Evolutionary conservation across 371 early-diverging fungal species (phyloP).

Genomic region (Vittaforma corneae): DNA sequence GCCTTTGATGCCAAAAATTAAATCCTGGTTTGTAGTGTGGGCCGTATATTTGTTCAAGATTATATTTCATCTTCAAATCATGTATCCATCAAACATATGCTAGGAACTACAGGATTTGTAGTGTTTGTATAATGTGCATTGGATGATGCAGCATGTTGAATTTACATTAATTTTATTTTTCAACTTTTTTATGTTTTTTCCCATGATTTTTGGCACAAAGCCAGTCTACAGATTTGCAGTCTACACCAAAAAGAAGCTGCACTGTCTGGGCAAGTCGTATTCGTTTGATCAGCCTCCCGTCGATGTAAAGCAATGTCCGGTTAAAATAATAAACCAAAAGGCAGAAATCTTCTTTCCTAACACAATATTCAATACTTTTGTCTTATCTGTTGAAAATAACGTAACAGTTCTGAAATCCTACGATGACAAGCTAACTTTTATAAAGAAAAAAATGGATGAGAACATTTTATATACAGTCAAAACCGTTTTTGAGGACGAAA

Average conservation of each 20-base stretch:
- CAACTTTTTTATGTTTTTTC: constrained; percentile 18
- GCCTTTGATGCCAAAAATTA: no score
- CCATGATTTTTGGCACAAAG: constrained; percentile 33
- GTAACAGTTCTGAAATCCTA: constrained; percentile 14
- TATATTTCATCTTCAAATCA: no score
- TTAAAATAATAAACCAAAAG: background rate
- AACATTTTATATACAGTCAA: constrained; percentile 30
- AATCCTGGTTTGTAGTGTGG: no score
- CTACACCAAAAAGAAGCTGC: constrained; percentile 25
- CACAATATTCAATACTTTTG: constrained; percentile 44
- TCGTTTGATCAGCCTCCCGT: constrained; percentile 7
- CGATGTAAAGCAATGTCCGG: background rate
- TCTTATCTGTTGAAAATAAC: constrained; percentile 29
- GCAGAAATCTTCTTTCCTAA: constrained; percentile 32
- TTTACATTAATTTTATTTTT: background rate
- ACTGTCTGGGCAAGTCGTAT: constrained; percentile 21
- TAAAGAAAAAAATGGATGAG: background rate
- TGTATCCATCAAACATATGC: no score
- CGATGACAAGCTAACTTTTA: constrained; percentile 36
- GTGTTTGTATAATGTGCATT: no score
- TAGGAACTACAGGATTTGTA: no score
- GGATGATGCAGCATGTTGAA: no score
- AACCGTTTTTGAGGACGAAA: constrained; percentile 24
- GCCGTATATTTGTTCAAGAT: no score
- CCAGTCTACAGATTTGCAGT: constrained; percentile 42